Percentiles rank a stretch among this genome's conserved stretches.
phyloP scores from a whole-genome alignment of 495 filamentous ascomycete genomes.

The Parachaetomium inaequale region DNA sequence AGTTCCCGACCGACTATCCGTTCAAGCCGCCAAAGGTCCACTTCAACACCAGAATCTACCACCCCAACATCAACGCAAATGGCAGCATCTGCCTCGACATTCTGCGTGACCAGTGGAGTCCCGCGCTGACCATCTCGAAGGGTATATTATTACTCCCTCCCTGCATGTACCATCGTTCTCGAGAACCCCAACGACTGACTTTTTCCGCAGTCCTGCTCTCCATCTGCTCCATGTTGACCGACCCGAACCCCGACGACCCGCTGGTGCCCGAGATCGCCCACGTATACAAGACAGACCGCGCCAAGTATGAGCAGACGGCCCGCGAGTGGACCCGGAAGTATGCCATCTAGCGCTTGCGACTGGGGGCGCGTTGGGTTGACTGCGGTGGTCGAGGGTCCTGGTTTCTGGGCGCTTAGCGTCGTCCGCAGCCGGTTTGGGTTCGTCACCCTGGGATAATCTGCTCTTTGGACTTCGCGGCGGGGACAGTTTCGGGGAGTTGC shows the following conservation, averaged over 20 bases:
- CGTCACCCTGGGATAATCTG: neutral
- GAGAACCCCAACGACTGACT: neutral
- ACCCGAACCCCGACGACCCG: conserved; percentile 98
- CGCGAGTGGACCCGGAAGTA: conserved; percentile 99
- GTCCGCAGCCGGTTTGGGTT: neutral
- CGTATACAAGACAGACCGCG: conserved; percentile 98
- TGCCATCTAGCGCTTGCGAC: conserved; percentile 61
- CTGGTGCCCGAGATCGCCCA: conserved; percentile 98
- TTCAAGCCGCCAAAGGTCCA: conserved; percentile 99
- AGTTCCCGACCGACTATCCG: conserved; percentile 99
- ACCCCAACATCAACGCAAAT: conserved; percentile 99
- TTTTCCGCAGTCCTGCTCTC: conserved; percentile 74
- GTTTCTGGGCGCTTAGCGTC: neutral
- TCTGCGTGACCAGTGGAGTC: conserved; percentile 97
- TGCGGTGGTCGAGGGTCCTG: conserved; percentile 16
- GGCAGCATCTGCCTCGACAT: conserved; percentile 99
- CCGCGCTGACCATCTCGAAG: conserved; percentile 97
- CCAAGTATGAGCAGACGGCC: conserved; percentile 91
- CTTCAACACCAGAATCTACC: conserved; percentile 99
- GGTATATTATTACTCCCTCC: conserved; percentile 58
- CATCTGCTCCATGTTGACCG: conserved; percentile 99
- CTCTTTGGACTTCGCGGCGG: neutral
- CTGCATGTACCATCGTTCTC: neutral
- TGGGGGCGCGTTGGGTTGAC: conserved; percentile 7
- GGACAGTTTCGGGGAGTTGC: neutral